A percentile compares a stretch with the other conserved stretches of the same genome.
Evolutionary conservation across 805 yeast species (phyloP).

Genomic region (Yamadazyma insecticola): DNA sequence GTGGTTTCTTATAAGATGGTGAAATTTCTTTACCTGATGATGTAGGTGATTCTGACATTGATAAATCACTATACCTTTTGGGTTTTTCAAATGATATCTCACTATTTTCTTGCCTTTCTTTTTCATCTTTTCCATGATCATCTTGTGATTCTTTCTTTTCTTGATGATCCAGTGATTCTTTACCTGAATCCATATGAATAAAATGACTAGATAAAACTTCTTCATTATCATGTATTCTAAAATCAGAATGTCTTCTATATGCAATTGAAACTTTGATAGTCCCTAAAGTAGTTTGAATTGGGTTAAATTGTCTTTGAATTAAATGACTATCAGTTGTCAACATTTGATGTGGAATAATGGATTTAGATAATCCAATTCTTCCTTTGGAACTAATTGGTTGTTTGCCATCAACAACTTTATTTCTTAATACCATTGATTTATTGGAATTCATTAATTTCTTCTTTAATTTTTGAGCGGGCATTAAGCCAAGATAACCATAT

Average conservation of each 20-base stretch:
- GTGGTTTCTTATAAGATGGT: too few relatives aligned
- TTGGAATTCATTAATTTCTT: conserved; percentile 21
- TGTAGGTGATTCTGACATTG: conserved; percentile 20
- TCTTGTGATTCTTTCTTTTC: not conserved
- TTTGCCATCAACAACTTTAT: conserved; percentile 70
- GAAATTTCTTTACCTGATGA: too few relatives aligned
- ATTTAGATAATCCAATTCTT: conserved; percentile 75
- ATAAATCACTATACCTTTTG: not conserved
- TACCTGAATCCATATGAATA: conserved; percentile 44
- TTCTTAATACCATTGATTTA: conserved; percentile 12
- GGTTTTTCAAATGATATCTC: not conserved
- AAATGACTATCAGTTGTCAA: conserved; percentile 44
- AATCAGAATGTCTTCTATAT: conserved; percentile 67
- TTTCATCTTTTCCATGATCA: not conserved
- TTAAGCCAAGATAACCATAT: conserved; percentile 56
- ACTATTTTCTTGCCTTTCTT: not conserved
- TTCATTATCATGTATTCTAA: conserved; percentile 64
- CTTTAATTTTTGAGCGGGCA: conserved; percentile 67
- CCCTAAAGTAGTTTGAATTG: conserved; percentile 75
- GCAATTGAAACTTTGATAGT: conserved; percentile 70
- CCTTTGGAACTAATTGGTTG: conserved; percentile 78
- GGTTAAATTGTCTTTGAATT: conserved; percentile 58
- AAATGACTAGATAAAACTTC: conserved; percentile 57
- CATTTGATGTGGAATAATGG: conserved; percentile 45
- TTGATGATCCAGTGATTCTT: not conserved